Conservation (phyloP, 2,329 filamentous ascomycete genomes). For the Botrytis medusae region DNA sequence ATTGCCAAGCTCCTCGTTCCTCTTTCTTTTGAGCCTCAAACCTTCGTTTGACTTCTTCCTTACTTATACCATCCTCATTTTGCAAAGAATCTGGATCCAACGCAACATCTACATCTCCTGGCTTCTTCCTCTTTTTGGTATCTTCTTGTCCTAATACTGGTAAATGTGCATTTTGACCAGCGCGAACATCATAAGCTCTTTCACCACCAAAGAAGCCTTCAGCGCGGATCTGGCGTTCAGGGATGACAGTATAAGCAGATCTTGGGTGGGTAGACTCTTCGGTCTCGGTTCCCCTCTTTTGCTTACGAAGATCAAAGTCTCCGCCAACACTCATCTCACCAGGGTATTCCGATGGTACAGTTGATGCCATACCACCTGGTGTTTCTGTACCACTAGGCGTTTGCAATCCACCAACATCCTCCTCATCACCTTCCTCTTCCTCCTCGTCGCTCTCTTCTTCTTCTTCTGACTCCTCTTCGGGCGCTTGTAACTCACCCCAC, state of each 20-base stretch:
- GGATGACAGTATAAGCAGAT: conserved; percentile 84
- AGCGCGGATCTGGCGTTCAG: conserved; percentile 79
- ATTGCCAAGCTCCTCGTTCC: conserved; percentile 60
- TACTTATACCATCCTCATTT: conserved; percentile 73
- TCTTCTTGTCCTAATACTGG: conserved; percentile 80
- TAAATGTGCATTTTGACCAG: conserved; percentile 53
- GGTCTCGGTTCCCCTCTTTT: conserved; percentile 80
- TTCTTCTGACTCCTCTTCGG: conserved; percentile 69
- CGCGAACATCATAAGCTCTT: conserved; percentile 83
- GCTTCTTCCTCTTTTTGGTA: conserved; percentile 85
- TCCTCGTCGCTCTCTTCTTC: conserved; percentile 68
- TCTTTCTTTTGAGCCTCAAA: conserved; percentile 72
- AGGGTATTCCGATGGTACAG: conserved; percentile 76
- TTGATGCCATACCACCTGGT: conserved; percentile 75
- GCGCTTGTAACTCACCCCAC: conserved; percentile 89
- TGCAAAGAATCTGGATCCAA: conserved; percentile 82
- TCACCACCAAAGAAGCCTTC: conserved; percentile 97
- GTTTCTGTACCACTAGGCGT: conserved; percentile 78
- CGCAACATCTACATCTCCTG: conserved; percentile 89
- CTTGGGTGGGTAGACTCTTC: conserved; percentile 75
- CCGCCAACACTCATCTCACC: conserved; percentile 75
- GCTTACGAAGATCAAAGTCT: conserved; percentile 89
- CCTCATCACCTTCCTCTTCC: conserved; percentile 62
- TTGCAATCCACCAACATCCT: conserved; percentile 65
- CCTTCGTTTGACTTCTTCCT: conserved; percentile 75